These are phyloP conservation scores for Macrocybe sp. DNA, from an alignment of 1,284 basidiomycete species.

Conservation along the genomic window DNA sequence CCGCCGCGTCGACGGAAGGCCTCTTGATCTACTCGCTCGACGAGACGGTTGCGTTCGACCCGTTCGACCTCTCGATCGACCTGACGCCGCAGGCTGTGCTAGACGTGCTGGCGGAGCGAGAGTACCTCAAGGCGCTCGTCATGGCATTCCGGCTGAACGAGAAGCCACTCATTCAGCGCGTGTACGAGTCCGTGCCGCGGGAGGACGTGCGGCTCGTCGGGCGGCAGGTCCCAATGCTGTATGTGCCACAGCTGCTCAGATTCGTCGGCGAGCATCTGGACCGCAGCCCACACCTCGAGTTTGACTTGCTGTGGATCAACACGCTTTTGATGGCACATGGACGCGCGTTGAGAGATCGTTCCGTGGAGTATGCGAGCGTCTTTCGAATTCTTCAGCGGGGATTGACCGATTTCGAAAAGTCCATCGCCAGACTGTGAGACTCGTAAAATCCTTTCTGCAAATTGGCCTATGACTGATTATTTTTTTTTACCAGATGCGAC, in stretches of 20 bases:
- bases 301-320: constrained; percentile 84
- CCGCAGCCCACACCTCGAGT: constrained; percentile 85
- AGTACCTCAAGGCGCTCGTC: constrained; percentile 85
- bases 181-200: constrained; percentile 79
- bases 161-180: constrained; percentile 68
- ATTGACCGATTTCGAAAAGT: constrained; percentile 71
- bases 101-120: constrained; percentile 55
- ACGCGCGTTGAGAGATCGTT: constrained; percentile 66
- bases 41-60: constrained; percentile 87
- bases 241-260: constrained; percentile 69
- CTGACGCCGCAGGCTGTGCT: constrained; percentile 87
- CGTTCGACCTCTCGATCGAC: constrained; percentile 94
- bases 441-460: constrained; percentile 13
- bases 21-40: constrained; percentile 93
- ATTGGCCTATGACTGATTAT: background rate
- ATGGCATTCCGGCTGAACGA: constrained; percentile 92
- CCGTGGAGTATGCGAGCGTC: constrained; percentile 80
- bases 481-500: constrained; percentile 55
- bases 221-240: constrained; percentile 77
- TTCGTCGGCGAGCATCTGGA: constrained; percentile 84
- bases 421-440: constrained; percentile 75
- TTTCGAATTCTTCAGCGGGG: constrained; percentile 81
- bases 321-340: constrained; percentile 82
- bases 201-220: constrained; percentile 75
- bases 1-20: constrained; percentile 94